Evolutionary conservation across 352 stramenopile species (phyloP).

Genomic region (Phytophthora litchii): DNA sequence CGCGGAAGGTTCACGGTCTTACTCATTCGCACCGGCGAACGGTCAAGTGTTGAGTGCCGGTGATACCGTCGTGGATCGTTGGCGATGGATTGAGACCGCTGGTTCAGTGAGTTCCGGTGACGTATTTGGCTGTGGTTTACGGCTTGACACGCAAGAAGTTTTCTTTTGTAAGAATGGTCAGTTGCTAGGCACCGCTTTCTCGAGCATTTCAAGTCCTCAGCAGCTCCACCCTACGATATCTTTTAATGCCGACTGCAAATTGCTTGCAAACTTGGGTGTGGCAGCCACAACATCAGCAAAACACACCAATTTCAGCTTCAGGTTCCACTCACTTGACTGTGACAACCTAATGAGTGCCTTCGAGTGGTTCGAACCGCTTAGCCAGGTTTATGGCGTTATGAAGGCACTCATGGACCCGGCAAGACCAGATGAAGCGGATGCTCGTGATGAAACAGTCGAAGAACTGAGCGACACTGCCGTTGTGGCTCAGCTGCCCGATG

Average conservation of each 20-base stretch:
- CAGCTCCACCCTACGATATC: slow-evolving; percentile 82
- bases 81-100: slow-evolving; percentile 70
- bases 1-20: slow-evolving; percentile 49
- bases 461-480: slow-evolving; percentile 1
- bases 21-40: slow-evolving; percentile 71
- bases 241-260: slow-evolving; percentile 71
- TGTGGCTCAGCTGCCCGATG: slow-evolving; percentile 55
- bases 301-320: slow-evolving; percentile 74
- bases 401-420: slow-evolving; percentile 71
- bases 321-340: slow-evolving; percentile 84
- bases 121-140: slow-evolving; percentile 79
- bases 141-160: slow-evolving; percentile 80
- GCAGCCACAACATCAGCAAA: slow-evolving; percentile 30
- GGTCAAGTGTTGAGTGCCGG: slow-evolving; percentile 67
- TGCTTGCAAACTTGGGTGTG: slow-evolving; percentile 78
- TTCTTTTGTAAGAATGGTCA: slow-evolving; percentile 90
- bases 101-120: slow-evolving; percentile 57
- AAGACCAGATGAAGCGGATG: slow-evolving; percentile 18
- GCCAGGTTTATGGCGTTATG: slow-evolving; percentile 89
- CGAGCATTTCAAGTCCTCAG: slow-evolving; percentile 50
- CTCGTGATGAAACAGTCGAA: slow-evolving; percentile 3
- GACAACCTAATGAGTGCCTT: slow-evolving; percentile 87
- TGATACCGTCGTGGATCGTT: slow-evolving; percentile 63
- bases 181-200: slow-evolving; percentile 80
- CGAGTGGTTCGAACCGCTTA: slow-evolving; percentile 88